These are phyloP conservation scores for Persicaria tinctoria DNA, from an alignment of 148 eudicot species.

Conservation along the genomic window DNA sequence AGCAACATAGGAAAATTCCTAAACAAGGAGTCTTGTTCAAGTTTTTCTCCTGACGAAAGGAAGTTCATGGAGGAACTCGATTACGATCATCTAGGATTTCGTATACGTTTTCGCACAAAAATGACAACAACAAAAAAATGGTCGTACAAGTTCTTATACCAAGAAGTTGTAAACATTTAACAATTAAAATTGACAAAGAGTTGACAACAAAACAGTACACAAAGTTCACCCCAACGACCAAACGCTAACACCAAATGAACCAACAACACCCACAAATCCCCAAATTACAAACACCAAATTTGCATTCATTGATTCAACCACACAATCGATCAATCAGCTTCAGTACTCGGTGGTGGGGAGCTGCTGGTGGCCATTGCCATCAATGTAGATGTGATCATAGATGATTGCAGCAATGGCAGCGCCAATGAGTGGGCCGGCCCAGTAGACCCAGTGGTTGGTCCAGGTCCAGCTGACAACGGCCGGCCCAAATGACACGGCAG, in stretches of 20 bases:
- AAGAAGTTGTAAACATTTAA: background rate
- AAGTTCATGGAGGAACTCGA: too few species aligned
- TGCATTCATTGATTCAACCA: background rate
- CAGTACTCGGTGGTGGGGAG: slow-evolving; percentile 18
- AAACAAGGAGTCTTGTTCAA: too few species aligned
- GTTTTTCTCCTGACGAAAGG: too few species aligned
- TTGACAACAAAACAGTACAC: slow-evolving; percentile 1
- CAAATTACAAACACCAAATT: background rate
- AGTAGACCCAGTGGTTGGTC: slow-evolving; percentile 45
- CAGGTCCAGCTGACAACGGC: slow-evolving; percentile 49
- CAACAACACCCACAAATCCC: background rate
- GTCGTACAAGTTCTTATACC: background rate
- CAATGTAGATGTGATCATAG: slow-evolving; percentile 22
- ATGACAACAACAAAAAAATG: background rate
- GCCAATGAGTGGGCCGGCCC: slow-evolving; percentile 55
- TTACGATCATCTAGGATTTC: too few species aligned
- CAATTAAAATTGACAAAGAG: background rate
- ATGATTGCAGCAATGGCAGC: slow-evolving; percentile 39
- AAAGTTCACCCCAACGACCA: slow-evolving; percentile 7
- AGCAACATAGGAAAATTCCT: too few species aligned
- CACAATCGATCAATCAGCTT: slow-evolving; percentile 1
- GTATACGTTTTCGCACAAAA: background rate
- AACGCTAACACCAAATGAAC: background rate
- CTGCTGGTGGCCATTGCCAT: slow-evolving; percentile 18
- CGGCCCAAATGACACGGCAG: slow-evolving; percentile 49